These are phyloP conservation scores for Dothistroma pini DNA, from an alignment of 2,329 filamentous ascomycete genomes.

Conservation along the genomic window DNA sequence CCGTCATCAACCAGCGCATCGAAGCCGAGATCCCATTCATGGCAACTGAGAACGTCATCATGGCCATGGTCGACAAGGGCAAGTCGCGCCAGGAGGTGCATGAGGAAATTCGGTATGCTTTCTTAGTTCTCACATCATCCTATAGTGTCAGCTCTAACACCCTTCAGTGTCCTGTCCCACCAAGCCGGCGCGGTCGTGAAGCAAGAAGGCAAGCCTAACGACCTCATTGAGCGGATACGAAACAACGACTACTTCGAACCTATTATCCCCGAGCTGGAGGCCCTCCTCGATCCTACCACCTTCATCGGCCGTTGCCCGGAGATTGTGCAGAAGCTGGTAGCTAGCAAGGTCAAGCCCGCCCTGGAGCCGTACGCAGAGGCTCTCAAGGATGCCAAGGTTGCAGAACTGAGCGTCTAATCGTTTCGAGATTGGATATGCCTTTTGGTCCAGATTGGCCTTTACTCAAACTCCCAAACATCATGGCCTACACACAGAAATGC, in stretches of 20 bases:
- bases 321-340: conserved; percentile 39
- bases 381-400: conserved; percentile 26
- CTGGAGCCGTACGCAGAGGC: conserved; percentile 34
- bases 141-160: conserved; percentile 3
- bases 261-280: conserved; percentile 36
- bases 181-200: conserved; percentile 69
- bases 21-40: conserved; percentile 75
- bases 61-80: conserved; percentile 70
- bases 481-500: background rate
- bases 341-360: conserved; percentile 36
- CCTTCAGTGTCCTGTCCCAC: conserved; percentile 62
- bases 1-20: conserved; percentile 63
- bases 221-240: conserved; percentile 75
- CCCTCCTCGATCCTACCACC: conserved; percentile 36
- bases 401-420: conserved; percentile 30
- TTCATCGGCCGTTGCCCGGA: conserved; percentile 40
- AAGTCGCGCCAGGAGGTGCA: conserved; percentile 76
- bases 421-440: background rate
- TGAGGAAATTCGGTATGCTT: conserved; percentile 64
- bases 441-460: background rate
- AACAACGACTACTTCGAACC: conserved; percentile 66
- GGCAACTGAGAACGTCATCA: conserved; percentile 61
- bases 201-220: conserved; percentile 70
- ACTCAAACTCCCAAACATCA: background rate
- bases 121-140: background rate